Evolutionary conservation across 2,329 filamentous ascomycete genomes (phyloP), one percentile per base, ranked within the genome.

Genomic region (Aspergillus piperis): DNA sequence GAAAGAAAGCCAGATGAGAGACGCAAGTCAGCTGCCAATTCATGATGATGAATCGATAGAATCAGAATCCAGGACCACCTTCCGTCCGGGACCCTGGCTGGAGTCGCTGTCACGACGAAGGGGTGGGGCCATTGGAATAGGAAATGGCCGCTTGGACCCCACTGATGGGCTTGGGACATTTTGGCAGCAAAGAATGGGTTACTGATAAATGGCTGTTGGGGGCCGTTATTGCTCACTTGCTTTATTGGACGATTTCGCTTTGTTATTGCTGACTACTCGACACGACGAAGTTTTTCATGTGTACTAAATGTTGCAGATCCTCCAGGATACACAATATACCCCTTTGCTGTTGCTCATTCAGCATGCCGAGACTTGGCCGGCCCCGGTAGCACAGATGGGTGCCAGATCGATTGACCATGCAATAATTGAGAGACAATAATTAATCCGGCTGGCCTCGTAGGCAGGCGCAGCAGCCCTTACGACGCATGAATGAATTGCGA

Each of bases 101-200:
- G 53, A 47, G 27, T 42, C 38, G n/a, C 42, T 38, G 15, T 21
- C 42, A 23, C 39, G 41, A 39, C 51, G 25, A 47, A 17, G 53
- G 25, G 15, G 8, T 36, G n/a, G n/a, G 13, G 8, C 4, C 5
- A 11, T n/a, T 36, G 30, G n/a, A 19, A 30, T 4, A 5, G 5
- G 17, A 8, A 42, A 11, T 8, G 36, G 4, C 11, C 36, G 15
- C 13, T 36, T 32, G 10, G 52, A 49, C 8, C 3, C 56, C 3
- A 8, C n/a, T 38, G 44, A 48, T 39, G 30, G 25, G 23, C 47
- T 58, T 8, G 54, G 49, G 15, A 58, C 57, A 6, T 70, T 70
- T 66, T 70, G 67, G 67, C 61, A 64, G 38, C 63, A 56, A 38
- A 65, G 64, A 42, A 66, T 58, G 58, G 54, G 74, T 8, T 73